Conservation (phyloP, 2,329 filamentous ascomycete genomes). For the Diaporthe amygdali region DNA sequence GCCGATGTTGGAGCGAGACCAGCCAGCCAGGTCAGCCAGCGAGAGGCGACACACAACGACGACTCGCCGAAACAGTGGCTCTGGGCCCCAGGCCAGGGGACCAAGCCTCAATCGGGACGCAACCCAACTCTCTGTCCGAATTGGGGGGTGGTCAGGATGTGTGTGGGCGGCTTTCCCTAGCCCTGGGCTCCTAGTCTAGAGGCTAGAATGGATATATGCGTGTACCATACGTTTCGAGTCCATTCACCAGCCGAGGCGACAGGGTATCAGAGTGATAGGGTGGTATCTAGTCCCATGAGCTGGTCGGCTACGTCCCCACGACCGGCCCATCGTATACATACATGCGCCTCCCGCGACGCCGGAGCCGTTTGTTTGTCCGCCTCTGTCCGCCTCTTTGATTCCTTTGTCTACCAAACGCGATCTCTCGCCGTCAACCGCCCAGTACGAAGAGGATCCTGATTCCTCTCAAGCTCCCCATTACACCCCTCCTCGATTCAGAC, state of each 20-base stretch:
- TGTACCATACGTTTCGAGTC: conserved; percentile 8
- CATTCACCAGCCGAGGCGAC: neutral
- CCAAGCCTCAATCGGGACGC: neutral
- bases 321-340: neutral
- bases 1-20: conserved; percentile 14
- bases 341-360: neutral
- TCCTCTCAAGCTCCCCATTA: neutral
- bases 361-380: conserved; percentile 1
- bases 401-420: neutral
- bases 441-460: neutral
- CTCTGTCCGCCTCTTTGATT: neutral
- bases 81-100: neutral
- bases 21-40: neutral
- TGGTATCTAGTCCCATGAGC: too few relatives aligned
- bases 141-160: neutral
- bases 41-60: neutral
- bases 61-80: neutral
- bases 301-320: too few relatives aligned
- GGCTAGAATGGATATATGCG: neutral
- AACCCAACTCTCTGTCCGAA: neutral
- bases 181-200: too few relatives aligned
- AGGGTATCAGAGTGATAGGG: too few relatives aligned
- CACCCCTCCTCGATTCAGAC: neutral
- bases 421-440: neutral
- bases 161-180: neutral